Evolutionary conservation across 768 basidiomycete genomes (phyloP).

Genomic region (Tulasnella sp.): DNA sequence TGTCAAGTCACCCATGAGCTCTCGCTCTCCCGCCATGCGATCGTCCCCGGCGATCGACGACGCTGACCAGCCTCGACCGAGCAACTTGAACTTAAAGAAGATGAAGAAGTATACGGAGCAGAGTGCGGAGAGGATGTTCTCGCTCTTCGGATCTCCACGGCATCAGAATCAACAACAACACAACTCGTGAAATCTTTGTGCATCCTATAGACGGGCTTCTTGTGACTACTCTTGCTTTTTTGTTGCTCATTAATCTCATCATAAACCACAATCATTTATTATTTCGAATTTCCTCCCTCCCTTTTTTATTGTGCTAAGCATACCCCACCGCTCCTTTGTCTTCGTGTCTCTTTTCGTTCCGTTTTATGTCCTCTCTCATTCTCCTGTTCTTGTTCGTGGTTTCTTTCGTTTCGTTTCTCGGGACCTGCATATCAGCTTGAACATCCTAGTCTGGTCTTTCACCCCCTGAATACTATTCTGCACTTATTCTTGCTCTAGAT

Average conservation of each 20-base stretch:
- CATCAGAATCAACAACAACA: neutral
- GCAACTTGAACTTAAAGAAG: slow-evolving; percentile 68
- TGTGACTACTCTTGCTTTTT: neutral
- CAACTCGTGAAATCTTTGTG: neutral
- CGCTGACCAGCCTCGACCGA: slow-evolving; percentile 46
- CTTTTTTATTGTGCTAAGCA: neutral
- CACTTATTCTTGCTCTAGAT: neutral
- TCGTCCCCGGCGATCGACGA: slow-evolving; percentile 22
- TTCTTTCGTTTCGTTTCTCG: neutral
- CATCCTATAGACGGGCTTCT: neutral
- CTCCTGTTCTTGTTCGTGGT: neutral
- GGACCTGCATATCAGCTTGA: neutral
- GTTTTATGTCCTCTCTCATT: neutral
- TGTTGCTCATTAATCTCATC: neutral
- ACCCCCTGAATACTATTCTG: neutral
- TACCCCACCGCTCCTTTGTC: neutral
- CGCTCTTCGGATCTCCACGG: slow-evolving; percentile 65
- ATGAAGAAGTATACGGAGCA: slow-evolving; percentile 46
- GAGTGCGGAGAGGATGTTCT: slow-evolving; percentile 45
- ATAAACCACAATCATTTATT: neutral
- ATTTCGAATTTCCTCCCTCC: neutral
- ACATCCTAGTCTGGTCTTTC: neutral
- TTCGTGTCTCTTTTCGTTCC: neutral
- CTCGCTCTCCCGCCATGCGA: neutral
- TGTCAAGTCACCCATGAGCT: slow-evolving; percentile 25